Evolutionary conservation across 305 asterid species (phyloP).

Genomic region (Fraxinus sp.): DNA sequence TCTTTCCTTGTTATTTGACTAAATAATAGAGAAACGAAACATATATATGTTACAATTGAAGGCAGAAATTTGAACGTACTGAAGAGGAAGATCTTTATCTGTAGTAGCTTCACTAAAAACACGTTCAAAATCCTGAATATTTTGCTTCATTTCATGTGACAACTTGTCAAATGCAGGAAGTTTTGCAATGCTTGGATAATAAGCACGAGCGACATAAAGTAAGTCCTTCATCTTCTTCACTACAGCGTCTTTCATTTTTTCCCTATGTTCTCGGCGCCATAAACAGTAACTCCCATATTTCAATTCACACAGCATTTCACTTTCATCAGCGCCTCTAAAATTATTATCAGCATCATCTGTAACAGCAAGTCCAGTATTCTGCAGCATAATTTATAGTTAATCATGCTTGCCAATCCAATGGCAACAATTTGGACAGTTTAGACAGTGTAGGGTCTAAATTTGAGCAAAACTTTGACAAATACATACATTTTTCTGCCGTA

Average conservation of each 20-base stretch:
- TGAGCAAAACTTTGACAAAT: constrained; percentile 20
- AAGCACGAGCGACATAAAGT: constrained; percentile 95
- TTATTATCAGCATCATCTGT: constrained; percentile 31
- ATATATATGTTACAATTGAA: constrained; percentile 1
- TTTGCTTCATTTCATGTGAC: constrained; percentile 85
- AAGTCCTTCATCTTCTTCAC: constrained; percentile 97
- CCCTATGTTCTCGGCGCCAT: constrained; percentile 84
- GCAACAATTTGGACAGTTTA: neutral
- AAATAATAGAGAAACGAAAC: constrained; percentile 6
- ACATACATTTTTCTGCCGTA: constrained; percentile 39
- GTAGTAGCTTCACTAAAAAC: constrained; percentile 82
- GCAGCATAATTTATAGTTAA: constrained; percentile 28
- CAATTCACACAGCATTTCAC: constrained; percentile 64
- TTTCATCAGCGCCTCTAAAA: constrained; percentile 47
- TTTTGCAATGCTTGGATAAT: constrained; percentile 95
- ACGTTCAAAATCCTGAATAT: constrained; percentile 96
- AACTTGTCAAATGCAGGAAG: constrained; percentile 75
- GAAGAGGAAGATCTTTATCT: constrained; percentile 89
- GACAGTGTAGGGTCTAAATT: constrained; percentile 11
- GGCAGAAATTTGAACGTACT: constrained; percentile 47
- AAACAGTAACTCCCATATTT: constrained; percentile 93
- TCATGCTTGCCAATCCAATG: constrained; percentile 12
- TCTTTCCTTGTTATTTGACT: neutral
- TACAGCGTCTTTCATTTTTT: constrained; percentile 58
- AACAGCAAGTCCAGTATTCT: constrained; percentile 43